phyloP scores from a whole-genome alignment of 2,329 filamentous ascomycete species.

The Colletotrichum paranaense region DNA sequence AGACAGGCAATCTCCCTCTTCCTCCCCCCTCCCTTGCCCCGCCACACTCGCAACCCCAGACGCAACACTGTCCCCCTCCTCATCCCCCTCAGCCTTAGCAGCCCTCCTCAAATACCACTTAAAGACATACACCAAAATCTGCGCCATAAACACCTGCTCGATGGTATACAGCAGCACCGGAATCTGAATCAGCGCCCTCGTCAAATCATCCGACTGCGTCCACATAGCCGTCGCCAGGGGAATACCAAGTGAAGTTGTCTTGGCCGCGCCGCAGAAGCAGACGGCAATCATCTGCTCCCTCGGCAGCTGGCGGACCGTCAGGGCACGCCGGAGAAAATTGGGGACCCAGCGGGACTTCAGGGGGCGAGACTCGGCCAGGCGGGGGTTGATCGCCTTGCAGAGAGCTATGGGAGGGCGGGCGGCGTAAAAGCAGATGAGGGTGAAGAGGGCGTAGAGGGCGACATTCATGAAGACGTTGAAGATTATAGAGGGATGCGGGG shows the following conservation, averaged over 20 bases:
- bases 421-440: slow-evolving; percentile 67
- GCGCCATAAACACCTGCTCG: slow-evolving; percentile 63
- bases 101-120: slow-evolving; percentile 53
- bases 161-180: slow-evolving; percentile 72
- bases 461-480: slow-evolving; percentile 77
- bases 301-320: slow-evolving; percentile 64
- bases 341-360: slow-evolving; percentile 39
- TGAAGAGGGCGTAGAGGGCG: slow-evolving; percentile 71
- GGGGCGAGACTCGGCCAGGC: slow-evolving; percentile 45
- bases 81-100: slow-evolving; percentile 38
- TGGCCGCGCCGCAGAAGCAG: slow-evolving; percentile 79
- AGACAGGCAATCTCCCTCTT: background rate
- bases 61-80: background rate
- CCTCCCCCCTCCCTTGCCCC: background rate
- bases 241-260: slow-evolving; percentile 77
- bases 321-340: slow-evolving; percentile 41
- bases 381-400: slow-evolving; percentile 45
- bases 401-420: slow-evolving; percentile 54
- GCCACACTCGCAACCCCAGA: background rate
- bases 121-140: slow-evolving; percentile 59
- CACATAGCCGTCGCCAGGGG: slow-evolving; percentile 78
- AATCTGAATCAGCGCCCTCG: slow-evolving; percentile 70
- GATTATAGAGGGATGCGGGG: slow-evolving; percentile 70
- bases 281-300: slow-evolving; percentile 75
- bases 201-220: slow-evolving; percentile 62